Base-by-base conservation (phyloP, 805 yeast species). In the Huiozyma naganishii region DNA sequence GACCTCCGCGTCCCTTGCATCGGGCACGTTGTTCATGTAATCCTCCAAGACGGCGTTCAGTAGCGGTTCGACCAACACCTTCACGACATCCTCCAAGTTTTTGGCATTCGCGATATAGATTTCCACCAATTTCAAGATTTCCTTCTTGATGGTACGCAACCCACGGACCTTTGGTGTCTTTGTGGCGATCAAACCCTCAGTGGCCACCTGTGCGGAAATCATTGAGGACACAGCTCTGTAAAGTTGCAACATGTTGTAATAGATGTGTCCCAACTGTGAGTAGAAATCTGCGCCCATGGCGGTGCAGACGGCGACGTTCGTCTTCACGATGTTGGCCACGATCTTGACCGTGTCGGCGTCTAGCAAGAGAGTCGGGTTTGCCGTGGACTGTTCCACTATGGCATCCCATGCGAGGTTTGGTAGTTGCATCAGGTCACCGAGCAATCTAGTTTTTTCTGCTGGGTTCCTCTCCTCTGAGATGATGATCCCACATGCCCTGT, bases 1-100 rank as follows among this genome's bases (percentile, higher is more conserved):
- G 5, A 92, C 98, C 67, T 92, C 98, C 6, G 96, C 95, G 67
- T 92, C 98, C 61, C 97, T 80, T 7, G 97, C 96, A 68, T 88
- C 95, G 4, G 97, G 95, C 32, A 88, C 95, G 58, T 85, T 85
- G 12, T 78, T 69, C 56, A 77, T 78, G 67, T 92, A 92, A 63
- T 92, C 99, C 48, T 83, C 94, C 50, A 92, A 73, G 11, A 87
- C 89, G 0, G 97, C 86, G 38, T 73, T 73, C 49, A 92, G 76
- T 57, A 92, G 69, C 29, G 95, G 94, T 49, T 84, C 85, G 4
- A 88, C 80, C 51, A 92, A 73, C 50, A 83, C 87, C 41, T 79
- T 73, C 27, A 85, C 95, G 42, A 90, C 80, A 53, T 86, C 90
- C 46, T 88, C 89, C 47, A 75, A 69, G 57, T 87, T 83, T 54